Percentiles rank a stretch among this genome's conserved stretches.
Evolutionary conservation across 768 basidiomycete genomes (phyloP).

Genomic region (Leccinum imitatum): DNA sequence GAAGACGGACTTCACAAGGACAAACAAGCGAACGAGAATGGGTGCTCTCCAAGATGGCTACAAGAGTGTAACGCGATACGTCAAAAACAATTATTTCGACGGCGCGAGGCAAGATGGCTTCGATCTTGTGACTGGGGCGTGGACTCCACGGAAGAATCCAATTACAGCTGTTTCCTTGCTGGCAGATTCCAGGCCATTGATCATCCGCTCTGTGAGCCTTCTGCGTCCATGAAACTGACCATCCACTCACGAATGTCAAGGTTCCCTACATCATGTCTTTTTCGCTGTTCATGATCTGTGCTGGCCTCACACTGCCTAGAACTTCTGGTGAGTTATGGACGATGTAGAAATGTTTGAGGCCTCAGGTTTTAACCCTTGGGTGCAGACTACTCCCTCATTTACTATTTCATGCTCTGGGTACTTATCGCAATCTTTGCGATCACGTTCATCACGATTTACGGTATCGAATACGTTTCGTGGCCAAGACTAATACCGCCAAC

Average conservation of each 20-base stretch:
- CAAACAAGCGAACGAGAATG: slow-evolving; percentile 80
- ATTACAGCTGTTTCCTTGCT: slow-evolving; percentile 69
- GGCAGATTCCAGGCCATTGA: slow-evolving; percentile 75
- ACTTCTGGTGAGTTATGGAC: slow-evolving; percentile 65
- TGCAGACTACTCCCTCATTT: slow-evolving; percentile 79
- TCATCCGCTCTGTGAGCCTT: slow-evolving; percentile 74
- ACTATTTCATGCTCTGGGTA: slow-evolving; percentile 85
- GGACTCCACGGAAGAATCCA: slow-evolving; percentile 80
- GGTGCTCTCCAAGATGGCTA: slow-evolving; percentile 83
- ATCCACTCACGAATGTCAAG: slow-evolving; percentile 41
- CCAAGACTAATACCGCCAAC: slow-evolving; percentile 79
- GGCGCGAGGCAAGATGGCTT: slow-evolving; percentile 92
- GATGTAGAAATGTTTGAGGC: background rate
- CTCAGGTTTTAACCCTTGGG: slow-evolving; percentile 2
- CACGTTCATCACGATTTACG: slow-evolving; percentile 77
- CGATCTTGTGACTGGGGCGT: slow-evolving; percentile 89
- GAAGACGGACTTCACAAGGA: slow-evolving; percentile 96
- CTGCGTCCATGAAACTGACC: background rate
- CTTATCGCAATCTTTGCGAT: slow-evolving; percentile 58
- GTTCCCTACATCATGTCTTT: slow-evolving; percentile 81
- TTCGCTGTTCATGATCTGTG: slow-evolving; percentile 84
- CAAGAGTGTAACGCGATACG: slow-evolving; percentile 81
- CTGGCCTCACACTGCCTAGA: slow-evolving; percentile 83
- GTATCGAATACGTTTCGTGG: slow-evolving; percentile 94
- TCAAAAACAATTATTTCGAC: slow-evolving; percentile 97